These are phyloP conservation scores for Pyricularia grisea DNA, from an alignment of 2,329 filamentous ascomycete species.

Conservation along the genomic window DNA sequence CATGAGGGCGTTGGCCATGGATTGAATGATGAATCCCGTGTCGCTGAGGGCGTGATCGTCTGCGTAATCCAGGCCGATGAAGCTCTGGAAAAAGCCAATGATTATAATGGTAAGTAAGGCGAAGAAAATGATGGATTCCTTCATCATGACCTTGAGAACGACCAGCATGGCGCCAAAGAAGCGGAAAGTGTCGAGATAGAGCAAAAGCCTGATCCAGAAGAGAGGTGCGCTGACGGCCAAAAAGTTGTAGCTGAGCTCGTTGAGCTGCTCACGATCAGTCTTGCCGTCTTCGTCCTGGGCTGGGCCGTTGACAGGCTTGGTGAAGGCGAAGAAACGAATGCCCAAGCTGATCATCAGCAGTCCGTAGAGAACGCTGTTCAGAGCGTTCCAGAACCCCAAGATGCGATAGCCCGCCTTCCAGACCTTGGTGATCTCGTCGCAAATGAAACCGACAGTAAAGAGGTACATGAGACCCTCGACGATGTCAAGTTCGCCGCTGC, in stretches of 20 bases:
- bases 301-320: constrained; percentile 37
- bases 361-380: constrained; percentile 76
- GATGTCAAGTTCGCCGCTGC: constrained; percentile 69
- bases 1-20: constrained; percentile 87
- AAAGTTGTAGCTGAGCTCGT: constrained; percentile 85
- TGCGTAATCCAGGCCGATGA: constrained; percentile 80
- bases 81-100: constrained; percentile 83
- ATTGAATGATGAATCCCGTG: constrained; percentile 63
- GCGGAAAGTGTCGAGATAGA: constrained; percentile 86
- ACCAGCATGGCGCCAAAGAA: constrained; percentile 99
- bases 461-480: constrained; percentile 80
- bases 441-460: constrained; percentile 86
- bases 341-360: constrained; percentile 72
- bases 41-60: constrained; percentile 63
- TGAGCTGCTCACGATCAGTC: constrained; percentile 52
- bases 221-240: constrained; percentile 87
- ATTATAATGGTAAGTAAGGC: constrained; percentile 78
- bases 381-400: constrained; percentile 93
- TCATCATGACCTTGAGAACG: constrained; percentile 91
- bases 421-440: constrained; percentile 78
- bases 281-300: constrained; percentile 12
- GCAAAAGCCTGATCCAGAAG: constrained; percentile 89
- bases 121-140: constrained; percentile 92
- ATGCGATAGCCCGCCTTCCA: constrained; percentile 92
- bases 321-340: constrained; percentile 68